phyloP scores from a whole-genome alignment of 2,329 filamentous ascomycete genomes.

The Phyllosticta citrichinensis region DNA sequence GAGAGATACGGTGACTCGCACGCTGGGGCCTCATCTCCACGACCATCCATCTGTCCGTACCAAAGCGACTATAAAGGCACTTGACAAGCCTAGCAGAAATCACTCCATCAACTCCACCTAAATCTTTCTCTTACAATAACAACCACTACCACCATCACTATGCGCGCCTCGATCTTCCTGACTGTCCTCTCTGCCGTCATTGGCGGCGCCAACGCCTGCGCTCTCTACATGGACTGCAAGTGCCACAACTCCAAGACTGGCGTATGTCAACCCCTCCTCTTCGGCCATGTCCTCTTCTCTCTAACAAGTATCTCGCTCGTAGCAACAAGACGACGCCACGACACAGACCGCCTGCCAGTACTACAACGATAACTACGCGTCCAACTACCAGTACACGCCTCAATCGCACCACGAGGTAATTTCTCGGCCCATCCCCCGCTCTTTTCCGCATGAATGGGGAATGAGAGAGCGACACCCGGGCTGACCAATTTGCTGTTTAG shows the following conservation, averaged over 20 bases:
- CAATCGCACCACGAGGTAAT: neutral
- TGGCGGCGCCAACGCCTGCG: slow-evolving; percentile 2
- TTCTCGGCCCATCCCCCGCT: neutral
- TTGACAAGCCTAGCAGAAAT: no score
- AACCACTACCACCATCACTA: neutral
- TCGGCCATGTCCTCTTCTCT: neutral
- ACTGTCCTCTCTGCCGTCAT: neutral
- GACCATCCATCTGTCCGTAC: no score
- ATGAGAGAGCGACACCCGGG: no score
- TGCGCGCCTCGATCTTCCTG: neutral
- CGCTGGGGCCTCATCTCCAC: no score
- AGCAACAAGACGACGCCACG: neutral
- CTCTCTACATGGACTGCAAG: neutral
- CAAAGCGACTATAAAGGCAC: no score
- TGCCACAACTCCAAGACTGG: neutral
- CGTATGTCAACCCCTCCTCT: neutral
- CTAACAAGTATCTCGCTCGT: neutral
- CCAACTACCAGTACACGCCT: neutral
- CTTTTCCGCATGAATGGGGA: no score
- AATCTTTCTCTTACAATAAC: neutral
- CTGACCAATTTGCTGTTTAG: neutral
- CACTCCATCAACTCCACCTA: neutral
- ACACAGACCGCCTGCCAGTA: slow-evolving; percentile 1
- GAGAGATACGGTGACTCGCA: no score
- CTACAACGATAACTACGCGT: neutral